Conservation (phyloP, 768 basidiomycete genomes). For the Phaffia tasmanica region DNA sequence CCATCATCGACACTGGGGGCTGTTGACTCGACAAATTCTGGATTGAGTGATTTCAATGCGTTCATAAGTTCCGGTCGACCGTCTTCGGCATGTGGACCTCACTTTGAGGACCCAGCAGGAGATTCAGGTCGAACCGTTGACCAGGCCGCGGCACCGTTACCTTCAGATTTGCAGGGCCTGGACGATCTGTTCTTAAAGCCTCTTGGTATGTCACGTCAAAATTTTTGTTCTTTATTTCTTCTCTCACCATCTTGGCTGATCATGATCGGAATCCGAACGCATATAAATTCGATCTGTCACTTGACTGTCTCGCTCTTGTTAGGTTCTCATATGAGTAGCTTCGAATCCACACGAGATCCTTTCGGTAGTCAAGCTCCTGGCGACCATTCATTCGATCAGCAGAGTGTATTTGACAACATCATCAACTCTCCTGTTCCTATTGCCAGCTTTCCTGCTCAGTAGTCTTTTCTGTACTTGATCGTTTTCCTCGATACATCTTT, state of each 20-base stretch:
- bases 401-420: conserved; percentile 15
- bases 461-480: too few species aligned
- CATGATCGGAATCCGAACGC: not conserved
- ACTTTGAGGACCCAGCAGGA: too few species aligned
- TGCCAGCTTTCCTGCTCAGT: too few species aligned
- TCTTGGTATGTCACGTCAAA: conserved; percentile 5
- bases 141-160: conserved; percentile 25
- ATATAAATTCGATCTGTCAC: not conserved
- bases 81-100: too few species aligned
- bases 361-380: conserved; percentile 2
- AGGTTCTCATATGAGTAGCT: conserved; percentile 17
- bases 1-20: not conserved
- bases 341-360: conserved; percentile 9
- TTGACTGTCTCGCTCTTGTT: not conserved
- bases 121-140: not conserved
- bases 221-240: not conserved
- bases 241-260: not conserved
- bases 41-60: not conserved
- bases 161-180: conserved; percentile 36
- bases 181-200: conserved; percentile 39
- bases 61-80: too few species aligned
- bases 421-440: conserved; percentile 13
- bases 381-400: conserved; percentile 9
- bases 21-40: not conserved
- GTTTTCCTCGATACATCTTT: too few species aligned